Base-by-base conservation (phyloP, 768 basidiomycete species). In the Leccinum uliginosum region DNA sequence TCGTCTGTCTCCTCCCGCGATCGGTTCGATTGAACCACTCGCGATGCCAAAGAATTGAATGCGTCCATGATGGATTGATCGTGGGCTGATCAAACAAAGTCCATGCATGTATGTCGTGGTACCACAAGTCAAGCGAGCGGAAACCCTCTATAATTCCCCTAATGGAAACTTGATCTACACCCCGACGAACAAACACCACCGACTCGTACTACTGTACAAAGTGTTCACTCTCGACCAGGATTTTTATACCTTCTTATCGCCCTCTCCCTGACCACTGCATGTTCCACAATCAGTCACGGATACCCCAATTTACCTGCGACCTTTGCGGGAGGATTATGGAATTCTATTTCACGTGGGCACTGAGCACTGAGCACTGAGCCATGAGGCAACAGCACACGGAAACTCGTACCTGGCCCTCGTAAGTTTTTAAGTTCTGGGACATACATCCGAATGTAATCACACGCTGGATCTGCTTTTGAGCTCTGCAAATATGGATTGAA, bases 401-500 rank as follows among this genome's bases (percentile, higher is more conserved):
- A 24, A 30, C 24, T 26, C 59, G 72, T 63, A 90, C 89, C 87
- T 71, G 85, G 78, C 5, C 89, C 89, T 53, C 75, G 77, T 14
- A 95, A 70, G n/a, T 78, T 75, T 19, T 73, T 72, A 21, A 97
- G 77, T 71, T 97, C 95, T 9, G 93, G 91, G 1, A 98, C 86
- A 78, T 89, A 96, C 56, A 83, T 76, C 19, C 89, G 79, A 57
- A 97, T 95, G 59, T 93, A 96, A 30, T 90, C 83, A 2, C 95
- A 95, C 4, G 81, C 81, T 0, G 93, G 92, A 69, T 96, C 94
- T 24, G 83, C 83, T 78, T 95, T 96, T 57, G 77, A 73, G 62
- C 88, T 89, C 65, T 96, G 94, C 0, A 76, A 76, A 60, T 87
- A 82, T 0, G 93, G 92, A 67, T 94, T 89, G 76, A 92, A 90